Evolutionary conservation across 768 basidiomycete species (phyloP).

Genomic region (Amanita rubescens): DNA sequence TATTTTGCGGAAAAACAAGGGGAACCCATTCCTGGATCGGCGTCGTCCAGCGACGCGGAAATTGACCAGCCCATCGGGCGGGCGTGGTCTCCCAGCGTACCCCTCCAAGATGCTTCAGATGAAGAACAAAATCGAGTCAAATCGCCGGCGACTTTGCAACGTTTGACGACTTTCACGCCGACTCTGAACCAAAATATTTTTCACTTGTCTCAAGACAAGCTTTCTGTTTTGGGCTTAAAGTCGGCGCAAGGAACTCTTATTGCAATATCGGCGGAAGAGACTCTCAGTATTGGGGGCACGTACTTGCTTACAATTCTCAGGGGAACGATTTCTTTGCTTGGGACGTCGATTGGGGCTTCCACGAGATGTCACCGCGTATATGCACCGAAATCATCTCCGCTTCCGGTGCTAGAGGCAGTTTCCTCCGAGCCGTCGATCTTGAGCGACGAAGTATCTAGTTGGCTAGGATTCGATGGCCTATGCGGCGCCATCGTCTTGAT

Average conservation of each 20-base stretch:
- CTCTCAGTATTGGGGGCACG: slow-evolving; percentile 61
- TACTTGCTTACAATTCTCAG: slow-evolving; percentile 55
- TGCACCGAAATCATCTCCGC: slow-evolving; percentile 72
- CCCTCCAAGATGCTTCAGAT: slow-evolving; percentile 40
- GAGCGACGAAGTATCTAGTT: slow-evolving; percentile 4
- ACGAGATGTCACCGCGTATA: slow-evolving; percentile 44
- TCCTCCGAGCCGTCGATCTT: slow-evolving; percentile 5
- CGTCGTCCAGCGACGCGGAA: not conserved
- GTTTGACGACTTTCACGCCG: slow-evolving; percentile 43
- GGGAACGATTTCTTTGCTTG: slow-evolving; percentile 53
- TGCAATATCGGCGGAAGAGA: slow-evolving; percentile 39
- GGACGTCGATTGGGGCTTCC: slow-evolving; percentile 41
- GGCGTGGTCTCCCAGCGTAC: slow-evolving; percentile 56
- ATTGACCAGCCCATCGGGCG: slow-evolving; percentile 20
- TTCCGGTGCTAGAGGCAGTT: slow-evolving; percentile 41
- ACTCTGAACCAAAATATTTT: slow-evolving; percentile 38
- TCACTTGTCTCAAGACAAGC: slow-evolving; percentile 29
- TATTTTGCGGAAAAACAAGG: too few species aligned
- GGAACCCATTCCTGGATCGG: too few species aligned
- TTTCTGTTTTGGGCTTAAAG: slow-evolving; percentile 21
- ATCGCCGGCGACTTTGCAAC: slow-evolving; percentile 14
- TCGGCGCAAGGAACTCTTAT: slow-evolving; percentile 30
- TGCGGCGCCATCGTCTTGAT: slow-evolving; percentile 41
- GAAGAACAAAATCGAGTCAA: slow-evolving; percentile 18
- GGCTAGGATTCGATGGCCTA: slow-evolving; percentile 8